These are phyloP conservation scores for Leccinellum albellum DNA, from an alignment of 768 basidiomycete genomes.

Conservation along the genomic window DNA sequence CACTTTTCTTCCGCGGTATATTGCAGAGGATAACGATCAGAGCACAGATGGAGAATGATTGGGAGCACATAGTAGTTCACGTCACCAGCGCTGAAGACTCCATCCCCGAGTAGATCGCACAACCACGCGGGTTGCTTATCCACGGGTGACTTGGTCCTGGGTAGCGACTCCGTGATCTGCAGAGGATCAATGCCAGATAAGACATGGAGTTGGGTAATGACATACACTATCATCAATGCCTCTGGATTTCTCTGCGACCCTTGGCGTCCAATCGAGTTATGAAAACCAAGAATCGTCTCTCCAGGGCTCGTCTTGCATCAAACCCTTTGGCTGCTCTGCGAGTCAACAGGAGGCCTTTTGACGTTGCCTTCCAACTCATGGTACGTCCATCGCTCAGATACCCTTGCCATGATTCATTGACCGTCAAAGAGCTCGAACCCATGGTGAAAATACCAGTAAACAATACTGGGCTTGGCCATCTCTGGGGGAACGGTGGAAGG, in stretches of 20 bases:
- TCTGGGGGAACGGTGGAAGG: conserved; percentile 74
- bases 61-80: no score
- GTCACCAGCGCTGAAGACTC: conserved; percentile 40
- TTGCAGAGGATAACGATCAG: conserved; percentile 56
- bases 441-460: conserved; percentile 89
- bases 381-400: conserved; percentile 76
- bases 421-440: conserved; percentile 88
- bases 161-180: conserved; percentile 5
- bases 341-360: conserved; percentile 58
- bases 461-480: conserved; percentile 89
- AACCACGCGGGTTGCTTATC: conserved; percentile 55
- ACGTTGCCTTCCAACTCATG: conserved; percentile 62
- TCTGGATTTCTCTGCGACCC: conserved; percentile 66
- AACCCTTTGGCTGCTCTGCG: conserved; percentile 52
- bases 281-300: conserved; percentile 76
- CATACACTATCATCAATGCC: conserved; percentile 42
- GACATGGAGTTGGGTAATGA: not conserved
- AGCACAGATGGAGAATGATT: conserved; percentile 58
- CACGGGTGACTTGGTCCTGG: not conserved
- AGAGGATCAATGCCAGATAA: not conserved
- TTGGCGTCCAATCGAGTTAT: conserved; percentile 95
- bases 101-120: conserved; percentile 42
- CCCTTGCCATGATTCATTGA: conserved; percentile 84
- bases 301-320: conserved; percentile 56
- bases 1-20: conserved; percentile 58